phyloP scores from a whole-genome alignment of 192 early-diverging fungal genomes.

The Coemansia sp. region DNA sequence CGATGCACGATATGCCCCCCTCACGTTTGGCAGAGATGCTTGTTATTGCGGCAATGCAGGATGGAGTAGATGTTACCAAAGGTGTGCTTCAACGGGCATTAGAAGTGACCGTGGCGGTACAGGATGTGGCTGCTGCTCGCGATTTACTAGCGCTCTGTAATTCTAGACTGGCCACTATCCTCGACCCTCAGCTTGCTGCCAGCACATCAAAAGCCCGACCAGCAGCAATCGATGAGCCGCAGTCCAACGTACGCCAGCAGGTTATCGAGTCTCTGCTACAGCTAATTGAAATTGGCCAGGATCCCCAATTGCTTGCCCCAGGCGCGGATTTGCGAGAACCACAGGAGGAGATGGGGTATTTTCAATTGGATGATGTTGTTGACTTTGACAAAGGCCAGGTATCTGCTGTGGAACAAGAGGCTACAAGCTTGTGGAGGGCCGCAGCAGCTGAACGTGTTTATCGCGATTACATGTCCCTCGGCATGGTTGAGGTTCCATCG shows the following conservation, averaged over 20 bases:
- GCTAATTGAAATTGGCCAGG: constrained; percentile 20
- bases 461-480: constrained; percentile 29
- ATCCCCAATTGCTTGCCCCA: constrained; percentile 12
- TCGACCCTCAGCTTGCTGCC: constrained; percentile 15
- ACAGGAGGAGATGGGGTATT: constrained; percentile 15
- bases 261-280: constrained; percentile 19
- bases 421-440: constrained; percentile 24
- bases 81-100: constrained; percentile 17
- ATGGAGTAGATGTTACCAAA: constrained; percentile 3
- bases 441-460: constrained; percentile 43
- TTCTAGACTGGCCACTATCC: constrained; percentile 21
- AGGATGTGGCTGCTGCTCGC: constrained; percentile 30
- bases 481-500: constrained; percentile 35
- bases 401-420: not conserved
- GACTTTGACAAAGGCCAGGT: constrained; percentile 2
- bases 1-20: constrained; percentile 10
- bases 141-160: constrained; percentile 30
- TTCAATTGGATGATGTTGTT: constrained; percentile 23
- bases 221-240: constrained; percentile 8
- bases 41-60: constrained; percentile 28
- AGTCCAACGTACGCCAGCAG: not conserved
- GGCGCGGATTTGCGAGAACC: constrained; percentile 1
- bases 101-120: constrained; percentile 5
- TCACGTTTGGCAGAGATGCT: constrained; percentile 23
- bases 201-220: not conserved